These are phyloP conservation scores for Pecoramyces ruminantium DNA, from an alignment of 192 early-diverging fungal genomes.

Conservation along the genomic window DNA sequence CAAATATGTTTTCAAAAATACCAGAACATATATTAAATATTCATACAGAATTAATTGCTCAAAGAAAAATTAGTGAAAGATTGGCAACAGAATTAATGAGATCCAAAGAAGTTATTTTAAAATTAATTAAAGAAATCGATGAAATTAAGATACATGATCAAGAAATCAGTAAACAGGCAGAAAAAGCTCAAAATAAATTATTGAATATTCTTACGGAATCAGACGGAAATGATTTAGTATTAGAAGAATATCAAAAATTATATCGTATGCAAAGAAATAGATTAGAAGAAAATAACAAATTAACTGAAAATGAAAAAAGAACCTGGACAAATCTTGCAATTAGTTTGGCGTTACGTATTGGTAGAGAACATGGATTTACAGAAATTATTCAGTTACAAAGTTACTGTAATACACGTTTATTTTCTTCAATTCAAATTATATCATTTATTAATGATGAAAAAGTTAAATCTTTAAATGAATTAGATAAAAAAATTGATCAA, in stretches of 20 bases:
- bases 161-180: conserved; percentile 28
- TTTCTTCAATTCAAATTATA: conserved; percentile 26
- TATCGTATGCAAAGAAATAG: conserved; percentile 37
- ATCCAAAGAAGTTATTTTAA: conserved; percentile 20
- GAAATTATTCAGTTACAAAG: conserved; percentile 30
- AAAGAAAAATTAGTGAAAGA: conserved; percentile 28
- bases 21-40: conserved; percentile 29
- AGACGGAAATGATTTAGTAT: conserved; percentile 32
- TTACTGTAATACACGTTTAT: conserved; percentile 21
- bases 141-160: conserved; percentile 29
- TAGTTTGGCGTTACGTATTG: conserved; percentile 27
- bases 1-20: conserved; percentile 38
- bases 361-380: conserved; percentile 27
- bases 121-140: conserved; percentile 23
- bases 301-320: conserved; percentile 30
- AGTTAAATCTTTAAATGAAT: conserved; percentile 17
- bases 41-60: conserved; percentile 36
- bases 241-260: conserved; percentile 38
- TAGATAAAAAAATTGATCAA: conserved; percentile 29
- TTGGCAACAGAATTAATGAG: conserved; percentile 29
- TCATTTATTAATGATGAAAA: conserved; percentile 27
- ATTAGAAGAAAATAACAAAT: conserved; percentile 25
- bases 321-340: conserved; percentile 40
- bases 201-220: conserved; percentile 24
- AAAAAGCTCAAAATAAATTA: conserved; percentile 31